Conservation (phyloP, 345 rosid genomes). For the Turritis glabra region DNA sequence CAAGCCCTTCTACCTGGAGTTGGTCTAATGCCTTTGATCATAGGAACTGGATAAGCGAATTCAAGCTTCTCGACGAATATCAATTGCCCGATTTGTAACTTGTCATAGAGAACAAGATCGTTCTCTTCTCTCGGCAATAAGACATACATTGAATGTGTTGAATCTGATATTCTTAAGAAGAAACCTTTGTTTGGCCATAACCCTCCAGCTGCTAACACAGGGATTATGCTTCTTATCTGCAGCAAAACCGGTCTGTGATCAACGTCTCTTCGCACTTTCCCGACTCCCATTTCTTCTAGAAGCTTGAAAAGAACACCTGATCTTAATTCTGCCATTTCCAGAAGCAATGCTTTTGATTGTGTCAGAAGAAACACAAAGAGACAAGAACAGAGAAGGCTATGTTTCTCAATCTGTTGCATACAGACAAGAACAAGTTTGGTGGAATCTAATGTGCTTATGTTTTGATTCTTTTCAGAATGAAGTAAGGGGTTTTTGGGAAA, state of each 20-base stretch:
- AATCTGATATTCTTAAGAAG: conserved; percentile 62
- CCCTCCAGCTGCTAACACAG: conserved; percentile 63
- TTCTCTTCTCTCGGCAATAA: conserved; percentile 68
- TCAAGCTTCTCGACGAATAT: conserved; percentile 58
- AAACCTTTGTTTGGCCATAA: conserved; percentile 83
- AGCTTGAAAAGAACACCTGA: conserved; percentile 66
- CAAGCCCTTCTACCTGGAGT: conserved; percentile 59
- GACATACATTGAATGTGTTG: conserved; percentile 58
- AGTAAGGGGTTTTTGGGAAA: neutral
- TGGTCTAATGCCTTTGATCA: conserved; percentile 62
- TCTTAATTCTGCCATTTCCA: conserved; percentile 48
- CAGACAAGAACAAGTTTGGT: conserved; percentile 13
- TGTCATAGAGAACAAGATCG: conserved; percentile 60
- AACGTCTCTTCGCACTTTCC: conserved; percentile 34
- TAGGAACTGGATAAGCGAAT: conserved; percentile 66
- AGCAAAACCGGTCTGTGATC: conserved; percentile 51
- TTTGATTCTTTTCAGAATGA: neutral
- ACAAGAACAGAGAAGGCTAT: neutral
- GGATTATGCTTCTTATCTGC: conserved; percentile 73
- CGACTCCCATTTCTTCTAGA: conserved; percentile 50
- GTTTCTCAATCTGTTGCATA: conserved; percentile 25
- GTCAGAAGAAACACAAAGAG: conserved; percentile 7
- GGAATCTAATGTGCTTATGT: conserved; percentile 5
- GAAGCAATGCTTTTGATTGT: neutral
- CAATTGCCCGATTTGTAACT: conserved; percentile 61